Percentiles rank a stretch among this genome's conserved stretches.
These are phyloP conservation scores for Cucumis hystrix DNA, from an alignment of 306 rosid genomes.

Conservation along the genomic window DNA sequence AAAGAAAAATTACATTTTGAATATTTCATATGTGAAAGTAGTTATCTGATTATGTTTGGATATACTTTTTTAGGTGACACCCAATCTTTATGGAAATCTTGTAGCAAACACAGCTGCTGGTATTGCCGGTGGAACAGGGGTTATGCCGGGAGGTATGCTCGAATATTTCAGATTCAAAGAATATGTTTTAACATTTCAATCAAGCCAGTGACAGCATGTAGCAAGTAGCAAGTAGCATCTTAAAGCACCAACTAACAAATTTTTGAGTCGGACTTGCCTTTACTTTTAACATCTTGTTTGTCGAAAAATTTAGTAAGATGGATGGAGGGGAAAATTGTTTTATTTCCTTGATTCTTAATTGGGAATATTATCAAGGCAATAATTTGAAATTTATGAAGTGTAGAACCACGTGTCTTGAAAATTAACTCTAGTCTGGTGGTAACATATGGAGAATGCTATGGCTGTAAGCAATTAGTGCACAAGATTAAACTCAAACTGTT, in stretches of 20 bases:
- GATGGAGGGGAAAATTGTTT: background rate
- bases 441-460: background rate
- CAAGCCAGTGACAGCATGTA: background rate
- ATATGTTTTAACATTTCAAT: background rate
- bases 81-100: slow-evolving; percentile 93
- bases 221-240: background rate
- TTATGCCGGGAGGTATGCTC: slow-evolving; percentile 88
- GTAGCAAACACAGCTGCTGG: slow-evolving; percentile 97
- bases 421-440: background rate
- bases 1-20: background rate
- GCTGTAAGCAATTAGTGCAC: background rate
- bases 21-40: background rate
- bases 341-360: background rate
- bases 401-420: background rate
- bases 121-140: slow-evolving; percentile 97
- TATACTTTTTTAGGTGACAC: slow-evolving; percentile 66
- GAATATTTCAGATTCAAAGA: slow-evolving; percentile 4
- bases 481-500: background rate
- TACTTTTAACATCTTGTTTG: background rate
- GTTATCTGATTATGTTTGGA: slow-evolving; percentile 4
- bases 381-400: background rate
- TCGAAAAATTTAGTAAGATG: background rate
- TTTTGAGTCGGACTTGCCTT: background rate
- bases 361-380: background rate
- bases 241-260: background rate